Percentiles rank a stretch among this genome's conserved stretches.
Evolutionary conservation across 495 filamentous ascomycete species (phyloP).

Genomic region (Lasiosphaeria ovina): DNA sequence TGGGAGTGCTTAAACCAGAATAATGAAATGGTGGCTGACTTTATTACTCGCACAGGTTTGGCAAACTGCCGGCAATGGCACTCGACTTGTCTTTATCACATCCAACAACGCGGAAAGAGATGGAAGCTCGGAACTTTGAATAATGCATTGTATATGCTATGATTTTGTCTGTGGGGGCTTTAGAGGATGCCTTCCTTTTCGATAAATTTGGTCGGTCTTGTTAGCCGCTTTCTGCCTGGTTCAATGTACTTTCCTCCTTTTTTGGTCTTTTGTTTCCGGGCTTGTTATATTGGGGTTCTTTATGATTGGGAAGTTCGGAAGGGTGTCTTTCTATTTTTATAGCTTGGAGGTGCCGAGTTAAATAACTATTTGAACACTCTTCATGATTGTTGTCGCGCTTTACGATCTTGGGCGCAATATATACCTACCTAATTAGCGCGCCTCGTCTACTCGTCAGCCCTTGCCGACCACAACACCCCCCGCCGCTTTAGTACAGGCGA

Average conservation of each 20-base stretch:
- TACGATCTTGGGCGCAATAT: too few species aligned
- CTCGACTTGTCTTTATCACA: constrained; percentile 74
- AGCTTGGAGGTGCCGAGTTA: background rate
- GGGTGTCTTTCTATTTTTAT: background rate
- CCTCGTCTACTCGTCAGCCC: too few species aligned
- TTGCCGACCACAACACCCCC: too few species aligned
- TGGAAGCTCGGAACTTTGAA: constrained; percentile 25
- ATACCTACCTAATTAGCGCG: too few species aligned
- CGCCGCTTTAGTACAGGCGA: too few species aligned
- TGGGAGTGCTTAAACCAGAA: background rate
- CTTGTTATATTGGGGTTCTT: constrained; percentile 1
- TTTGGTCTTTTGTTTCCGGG: constrained; percentile 1
- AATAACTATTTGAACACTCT: too few species aligned
- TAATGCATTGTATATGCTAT: too few species aligned
- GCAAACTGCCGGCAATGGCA: constrained; percentile 88
- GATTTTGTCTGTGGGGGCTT: background rate
- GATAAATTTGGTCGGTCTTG: background rate
- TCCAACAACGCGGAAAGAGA: constrained; percentile 39
- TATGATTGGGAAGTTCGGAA: background rate
- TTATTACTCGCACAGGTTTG: constrained; percentile 62
- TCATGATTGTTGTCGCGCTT: too few species aligned
- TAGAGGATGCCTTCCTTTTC: background rate
- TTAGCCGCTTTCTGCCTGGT: background rate
- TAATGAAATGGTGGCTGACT: constrained; percentile 21
- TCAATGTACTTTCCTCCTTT: background rate